Evolutionary conservation across 225 moss, liverwort and hornwort species (phyloP).

Genomic region (Anthoceros angustus): DNA sequence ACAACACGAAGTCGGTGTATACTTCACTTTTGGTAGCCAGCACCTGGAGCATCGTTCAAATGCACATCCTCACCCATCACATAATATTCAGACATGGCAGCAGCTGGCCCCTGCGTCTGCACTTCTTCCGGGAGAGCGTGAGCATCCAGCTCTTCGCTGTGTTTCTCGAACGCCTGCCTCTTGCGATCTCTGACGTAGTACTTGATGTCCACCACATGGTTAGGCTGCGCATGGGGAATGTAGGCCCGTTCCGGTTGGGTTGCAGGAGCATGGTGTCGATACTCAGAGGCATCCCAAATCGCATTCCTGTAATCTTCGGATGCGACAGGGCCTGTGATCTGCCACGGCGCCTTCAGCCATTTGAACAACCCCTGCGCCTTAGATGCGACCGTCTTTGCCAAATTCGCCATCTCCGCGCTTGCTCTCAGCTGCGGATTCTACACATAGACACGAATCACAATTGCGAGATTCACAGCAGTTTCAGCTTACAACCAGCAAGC

Average conservation of each 20-base stretch:
- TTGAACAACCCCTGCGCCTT: conserved; percentile 25
- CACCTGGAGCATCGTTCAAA: conserved; percentile 57
- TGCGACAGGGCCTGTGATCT: conserved; percentile 66
- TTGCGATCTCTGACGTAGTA: conserved; percentile 65
- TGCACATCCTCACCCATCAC: conserved; percentile 46
- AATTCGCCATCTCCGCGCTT: conserved; percentile 18
- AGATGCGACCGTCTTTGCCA: conserved; percentile 22
- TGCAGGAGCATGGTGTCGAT: conserved; percentile 55
- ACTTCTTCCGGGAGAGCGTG: conserved; percentile 25
- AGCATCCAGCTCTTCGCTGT: conserved; percentile 37
- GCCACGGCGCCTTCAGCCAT: conserved; percentile 48
- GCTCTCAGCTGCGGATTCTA: neutral
- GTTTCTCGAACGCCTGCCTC: conserved; percentile 23
- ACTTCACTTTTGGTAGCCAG: conserved; percentile 68
- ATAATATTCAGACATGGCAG: conserved; percentile 36
- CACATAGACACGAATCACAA: neutral
- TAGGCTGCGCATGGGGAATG: conserved; percentile 63
- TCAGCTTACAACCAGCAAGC: neutral
- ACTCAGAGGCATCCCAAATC: conserved; percentile 40
- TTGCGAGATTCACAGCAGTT: neutral
- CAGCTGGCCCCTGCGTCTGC: conserved; percentile 26
- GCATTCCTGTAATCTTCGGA: conserved; percentile 44
- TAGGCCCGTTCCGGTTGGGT: conserved; percentile 44
- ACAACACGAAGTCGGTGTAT: neutral
- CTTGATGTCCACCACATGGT: conserved; percentile 75